Conservation (phyloP, 2,329 filamentous ascomycete species). For the Waltergamsia citrina region DNA sequence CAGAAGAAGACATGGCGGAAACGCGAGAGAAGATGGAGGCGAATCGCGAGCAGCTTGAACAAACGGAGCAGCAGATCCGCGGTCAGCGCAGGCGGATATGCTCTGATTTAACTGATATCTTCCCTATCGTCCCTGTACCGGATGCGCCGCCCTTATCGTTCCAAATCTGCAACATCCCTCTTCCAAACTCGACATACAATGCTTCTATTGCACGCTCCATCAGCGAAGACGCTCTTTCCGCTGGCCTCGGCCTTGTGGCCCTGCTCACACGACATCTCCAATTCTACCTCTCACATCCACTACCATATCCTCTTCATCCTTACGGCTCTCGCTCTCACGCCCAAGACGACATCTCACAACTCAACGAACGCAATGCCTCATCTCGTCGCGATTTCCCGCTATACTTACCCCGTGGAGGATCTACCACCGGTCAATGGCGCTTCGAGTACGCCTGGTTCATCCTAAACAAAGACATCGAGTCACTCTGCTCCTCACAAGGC, state of each 20-base stretch:
- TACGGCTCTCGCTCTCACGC: slow-evolving; percentile 68
- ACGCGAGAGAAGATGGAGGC: slow-evolving; percentile 49
- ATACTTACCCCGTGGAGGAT: slow-evolving; percentile 53
- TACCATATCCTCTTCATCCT: slow-evolving; percentile 71
- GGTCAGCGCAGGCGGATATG: slow-evolving; percentile 86
- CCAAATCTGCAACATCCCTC: slow-evolving; percentile 66
- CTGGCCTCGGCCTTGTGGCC: slow-evolving; percentile 72
- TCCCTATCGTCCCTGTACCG: slow-evolving; percentile 61
- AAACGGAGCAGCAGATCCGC: slow-evolving; percentile 56
- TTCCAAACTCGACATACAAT: slow-evolving; percentile 76
- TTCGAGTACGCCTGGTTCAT: slow-evolving; percentile 96
- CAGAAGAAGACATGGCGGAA: slow-evolving; percentile 51
- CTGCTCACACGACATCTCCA: slow-evolving; percentile 68
- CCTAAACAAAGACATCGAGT: slow-evolving; percentile 91
- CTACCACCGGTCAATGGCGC: slow-evolving; percentile 65
- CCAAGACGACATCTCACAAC: slow-evolving; percentile 61
- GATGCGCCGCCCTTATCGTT: slow-evolving; percentile 61
- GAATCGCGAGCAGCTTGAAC: slow-evolving; percentile 43
- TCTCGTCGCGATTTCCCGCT: slow-evolving; percentile 70
- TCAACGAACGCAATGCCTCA: slow-evolving; percentile 29
- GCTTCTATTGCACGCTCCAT: slow-evolving; percentile 29
- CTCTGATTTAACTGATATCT: slow-evolving; percentile 70
- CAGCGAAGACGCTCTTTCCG: slow-evolving; percentile 65
- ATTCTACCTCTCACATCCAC: slow-evolving; percentile 67
- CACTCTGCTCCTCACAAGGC: slow-evolving; percentile 53